Conservation (phyloP, 2,329 filamentous ascomycete genomes). For the Teratosphaeriaceae sp. region DNA sequence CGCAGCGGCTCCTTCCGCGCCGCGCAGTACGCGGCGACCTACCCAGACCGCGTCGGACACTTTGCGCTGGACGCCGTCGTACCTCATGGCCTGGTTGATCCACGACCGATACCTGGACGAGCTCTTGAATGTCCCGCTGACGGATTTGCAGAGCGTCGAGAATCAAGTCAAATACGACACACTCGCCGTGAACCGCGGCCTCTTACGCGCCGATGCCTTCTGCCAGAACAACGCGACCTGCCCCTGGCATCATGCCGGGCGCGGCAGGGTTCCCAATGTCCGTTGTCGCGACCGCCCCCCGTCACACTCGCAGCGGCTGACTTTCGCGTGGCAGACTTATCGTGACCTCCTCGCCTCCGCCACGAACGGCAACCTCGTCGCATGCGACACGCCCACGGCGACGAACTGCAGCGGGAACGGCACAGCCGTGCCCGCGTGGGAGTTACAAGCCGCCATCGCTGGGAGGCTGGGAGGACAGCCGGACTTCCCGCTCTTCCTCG, state of each 20-base stretch:
- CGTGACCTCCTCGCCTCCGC: not conserved
- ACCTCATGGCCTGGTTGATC: conserved; percentile 3
- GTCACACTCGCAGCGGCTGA: not conserved
- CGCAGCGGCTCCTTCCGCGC: conserved; percentile 1
- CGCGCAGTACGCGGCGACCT: conserved; percentile 3
- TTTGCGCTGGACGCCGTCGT: conserved; percentile 6
- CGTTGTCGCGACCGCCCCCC: no score
- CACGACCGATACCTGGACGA: no score
- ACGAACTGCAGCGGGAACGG: not conserved
- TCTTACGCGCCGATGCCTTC: conserved; percentile 2
- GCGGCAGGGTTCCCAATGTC: conserved; percentile 1
- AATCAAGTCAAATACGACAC: conserved; percentile 1
- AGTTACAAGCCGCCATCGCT: not conserved
- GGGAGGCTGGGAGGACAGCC: not conserved
- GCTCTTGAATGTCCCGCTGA: no score
- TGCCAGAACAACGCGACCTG: conserved; percentile 3
- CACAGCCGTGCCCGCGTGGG: not conserved
- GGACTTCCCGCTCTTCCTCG: conserved; percentile 2
- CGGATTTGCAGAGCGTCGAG: not conserved
- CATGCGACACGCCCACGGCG: not conserved
- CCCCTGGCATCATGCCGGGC: not conserved
- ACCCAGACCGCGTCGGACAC: not conserved
- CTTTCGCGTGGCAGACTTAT: not conserved
- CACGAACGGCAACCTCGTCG: conserved; percentile 2
- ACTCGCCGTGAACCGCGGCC: conserved; percentile 1